Conservation (phyloP, 768 basidiomycete species). For the Suillus plorans region DNA sequence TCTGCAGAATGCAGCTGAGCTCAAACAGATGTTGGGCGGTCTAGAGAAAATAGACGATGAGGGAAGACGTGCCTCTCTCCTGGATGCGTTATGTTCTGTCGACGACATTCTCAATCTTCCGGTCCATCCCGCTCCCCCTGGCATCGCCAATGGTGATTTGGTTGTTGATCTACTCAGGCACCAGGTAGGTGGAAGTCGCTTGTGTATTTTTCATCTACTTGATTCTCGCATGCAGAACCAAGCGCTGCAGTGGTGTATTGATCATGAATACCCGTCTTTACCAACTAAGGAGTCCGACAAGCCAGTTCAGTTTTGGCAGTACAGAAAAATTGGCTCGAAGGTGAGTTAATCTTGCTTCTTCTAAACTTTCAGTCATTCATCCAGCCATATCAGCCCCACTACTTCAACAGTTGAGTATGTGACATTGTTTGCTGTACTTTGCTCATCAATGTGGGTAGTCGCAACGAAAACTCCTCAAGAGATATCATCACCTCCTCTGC, state of each 20-base stretch:
- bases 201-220: not conserved
- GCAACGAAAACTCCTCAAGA: slow-evolving; percentile 81
- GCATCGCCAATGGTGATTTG: slow-evolving; percentile 63
- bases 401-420: slow-evolving; percentile 59
- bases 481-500: slow-evolving; percentile 44
- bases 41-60: slow-evolving; percentile 82
- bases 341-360: slow-evolving; percentile 33
- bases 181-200: slow-evolving; percentile 49
- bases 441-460: slow-evolving; percentile 40
- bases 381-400: slow-evolving; percentile 46
- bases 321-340: slow-evolving; percentile 53
- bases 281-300: slow-evolving; percentile 66
- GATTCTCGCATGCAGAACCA: slow-evolving; percentile 52
- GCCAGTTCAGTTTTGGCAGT: slow-evolving; percentile 90
- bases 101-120: slow-evolving; percentile 77
- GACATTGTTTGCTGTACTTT: not conserved
- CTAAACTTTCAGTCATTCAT: not conserved
- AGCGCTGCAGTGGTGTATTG: slow-evolving; percentile 84
- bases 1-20: slow-evolving; percentile 61
- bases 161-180: slow-evolving; percentile 77
- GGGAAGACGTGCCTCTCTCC: slow-evolving; percentile 62
- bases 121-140: slow-evolving; percentile 68
- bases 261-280: slow-evolving; percentile 73
- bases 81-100: slow-evolving; percentile 65
- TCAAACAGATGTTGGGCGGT: slow-evolving; percentile 59